phyloP scores from a whole-genome alignment of 495 filamentous ascomycete genomes.

The Penicillium samsonianum region DNA sequence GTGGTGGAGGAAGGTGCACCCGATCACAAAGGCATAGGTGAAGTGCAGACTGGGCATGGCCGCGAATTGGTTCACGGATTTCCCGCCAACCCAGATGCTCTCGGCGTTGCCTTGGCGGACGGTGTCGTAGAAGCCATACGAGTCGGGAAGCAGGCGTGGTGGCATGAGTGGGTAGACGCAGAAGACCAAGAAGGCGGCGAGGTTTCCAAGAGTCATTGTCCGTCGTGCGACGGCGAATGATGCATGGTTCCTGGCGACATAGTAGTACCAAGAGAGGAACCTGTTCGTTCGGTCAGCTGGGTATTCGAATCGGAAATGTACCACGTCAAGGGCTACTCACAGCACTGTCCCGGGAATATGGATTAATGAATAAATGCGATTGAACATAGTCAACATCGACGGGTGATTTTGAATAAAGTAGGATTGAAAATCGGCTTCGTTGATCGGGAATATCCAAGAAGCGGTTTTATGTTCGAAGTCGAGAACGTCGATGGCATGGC shows the following conservation, averaged over 20 bases:
- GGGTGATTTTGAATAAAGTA: conserved; percentile 62
- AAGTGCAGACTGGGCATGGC: conserved; percentile 64
- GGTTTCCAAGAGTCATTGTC: conserved; percentile 65
- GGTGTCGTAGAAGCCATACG: conserved; percentile 64
- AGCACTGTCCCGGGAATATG: conserved; percentile 68
- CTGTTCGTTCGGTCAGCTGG: conserved; percentile 27
- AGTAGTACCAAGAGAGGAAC: conserved; percentile 69
- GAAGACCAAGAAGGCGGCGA: conserved; percentile 62
- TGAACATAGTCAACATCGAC: conserved; percentile 57
- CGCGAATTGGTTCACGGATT: conserved; percentile 57
- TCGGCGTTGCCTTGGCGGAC: conserved; percentile 63
- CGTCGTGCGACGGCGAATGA: conserved; percentile 60
- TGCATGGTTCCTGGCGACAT: conserved; percentile 53
- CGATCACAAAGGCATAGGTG: conserved; percentile 61
- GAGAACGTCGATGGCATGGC: conserved; percentile 62
- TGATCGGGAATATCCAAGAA: conserved; percentile 57
- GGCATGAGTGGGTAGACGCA: conserved; percentile 67
- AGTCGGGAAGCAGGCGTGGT: conserved; percentile 58
- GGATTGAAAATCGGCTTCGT: conserved; percentile 56
- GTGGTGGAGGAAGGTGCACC: conserved; percentile 60
- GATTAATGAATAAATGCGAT: conserved; percentile 63
- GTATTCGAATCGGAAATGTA: not conserved
- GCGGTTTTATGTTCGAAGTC: conserved; percentile 59
- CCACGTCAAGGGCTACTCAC: conserved; percentile 37
- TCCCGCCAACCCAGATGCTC: conserved; percentile 60